Evolutionary conservation across 352 stramenopile genomes (phyloP).

Genomic region (Phytopythium aichiense): DNA sequence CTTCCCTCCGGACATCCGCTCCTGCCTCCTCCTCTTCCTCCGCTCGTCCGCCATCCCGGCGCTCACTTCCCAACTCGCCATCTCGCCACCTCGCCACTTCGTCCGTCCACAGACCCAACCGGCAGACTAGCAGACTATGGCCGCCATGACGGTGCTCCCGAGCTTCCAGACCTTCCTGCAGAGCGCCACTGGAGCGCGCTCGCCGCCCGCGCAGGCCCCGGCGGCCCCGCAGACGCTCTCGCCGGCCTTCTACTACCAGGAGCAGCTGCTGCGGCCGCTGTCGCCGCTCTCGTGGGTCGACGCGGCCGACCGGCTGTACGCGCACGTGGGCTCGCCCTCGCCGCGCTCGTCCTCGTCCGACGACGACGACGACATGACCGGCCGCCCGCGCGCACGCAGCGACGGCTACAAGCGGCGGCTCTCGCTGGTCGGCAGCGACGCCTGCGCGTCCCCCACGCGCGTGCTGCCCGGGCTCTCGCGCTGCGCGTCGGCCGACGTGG

Average conservation of each 20-base stretch:
- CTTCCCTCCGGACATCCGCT: too few species aligned
- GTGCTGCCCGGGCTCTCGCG: neutral
- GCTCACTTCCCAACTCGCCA: slow-evolving; percentile 24
- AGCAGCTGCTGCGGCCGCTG: neutral
- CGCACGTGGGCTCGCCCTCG: slow-evolving; percentile 8
- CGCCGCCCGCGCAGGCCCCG: slow-evolving; percentile 6
- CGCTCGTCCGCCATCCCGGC: neutral
- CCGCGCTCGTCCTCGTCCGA: slow-evolving; percentile 19
- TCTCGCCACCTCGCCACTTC: neutral
- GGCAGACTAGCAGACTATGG: slow-evolving; percentile 10
- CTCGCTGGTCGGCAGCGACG: slow-evolving; percentile 14
- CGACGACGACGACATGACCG: slow-evolving; percentile 21
- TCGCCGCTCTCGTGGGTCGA: slow-evolving; percentile 6
- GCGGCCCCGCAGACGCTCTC: slow-evolving; percentile 9
- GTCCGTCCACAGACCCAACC: too few species aligned
- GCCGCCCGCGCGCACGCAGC: slow-evolving; percentile 6
- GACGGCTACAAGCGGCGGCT: slow-evolving; percentile 21
- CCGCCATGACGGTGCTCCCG: slow-evolving; percentile 38
- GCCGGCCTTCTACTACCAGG: neutral
- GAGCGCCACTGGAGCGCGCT: slow-evolving; percentile 26
- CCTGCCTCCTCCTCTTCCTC: neutral
- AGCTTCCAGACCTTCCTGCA: slow-evolving; percentile 58
- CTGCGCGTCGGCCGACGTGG: slow-evolving; percentile 9
- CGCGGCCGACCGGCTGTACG: slow-evolving; percentile 13
- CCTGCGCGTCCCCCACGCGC: slow-evolving; percentile 8